These are phyloP conservation scores for Kondoa subrosea DNA, from an alignment of 768 basidiomycete species.

Conservation along the genomic window DNA sequence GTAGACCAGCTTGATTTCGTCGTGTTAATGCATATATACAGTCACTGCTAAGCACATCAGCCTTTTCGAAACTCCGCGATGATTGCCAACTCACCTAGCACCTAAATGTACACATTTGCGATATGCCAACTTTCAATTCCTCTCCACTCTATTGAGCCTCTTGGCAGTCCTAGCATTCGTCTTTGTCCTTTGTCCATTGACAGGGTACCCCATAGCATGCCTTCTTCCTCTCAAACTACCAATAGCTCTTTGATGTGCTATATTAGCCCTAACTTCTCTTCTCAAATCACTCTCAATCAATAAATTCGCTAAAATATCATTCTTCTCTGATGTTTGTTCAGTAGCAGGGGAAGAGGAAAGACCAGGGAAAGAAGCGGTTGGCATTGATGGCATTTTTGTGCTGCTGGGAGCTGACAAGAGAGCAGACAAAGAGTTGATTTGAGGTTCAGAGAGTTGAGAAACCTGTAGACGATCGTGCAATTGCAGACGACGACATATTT, in stretches of 20 bases:
- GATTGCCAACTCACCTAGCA: not conserved
- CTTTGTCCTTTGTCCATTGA: slow-evolving; percentile 83
- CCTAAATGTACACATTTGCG: not conserved
- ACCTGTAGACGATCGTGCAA: slow-evolving; percentile 75
- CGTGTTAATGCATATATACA: not conserved
- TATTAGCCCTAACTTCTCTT: slow-evolving; percentile 70
- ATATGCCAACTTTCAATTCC: slow-evolving; percentile 37
- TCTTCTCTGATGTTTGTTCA: slow-evolving; percentile 6
- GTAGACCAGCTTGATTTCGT: not conserved
- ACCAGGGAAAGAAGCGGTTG: slow-evolving; percentile 30
- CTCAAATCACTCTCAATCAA: slow-evolving; percentile 76
- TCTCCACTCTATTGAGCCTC: slow-evolving; percentile 71
- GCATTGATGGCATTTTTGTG: slow-evolving; percentile 33
- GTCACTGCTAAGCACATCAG: not conserved
- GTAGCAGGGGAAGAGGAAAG: slow-evolving; percentile 28
- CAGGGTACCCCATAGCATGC: slow-evolving; percentile 83
- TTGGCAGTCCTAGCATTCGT: slow-evolving; percentile 77
- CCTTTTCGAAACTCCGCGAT: no score
- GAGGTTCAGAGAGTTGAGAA: slow-evolving; percentile 60
- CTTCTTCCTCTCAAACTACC: slow-evolving; percentile 83
- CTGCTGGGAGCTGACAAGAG: slow-evolving; percentile 74
- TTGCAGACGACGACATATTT: slow-evolving; percentile 76
- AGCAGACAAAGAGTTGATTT: slow-evolving; percentile 80
- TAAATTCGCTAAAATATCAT: slow-evolving; percentile 54
- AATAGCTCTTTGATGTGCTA: slow-evolving; percentile 80